Conservation (phyloP, 108 stramenopile species). For the Cyclostephanos invisitatus region DNA sequence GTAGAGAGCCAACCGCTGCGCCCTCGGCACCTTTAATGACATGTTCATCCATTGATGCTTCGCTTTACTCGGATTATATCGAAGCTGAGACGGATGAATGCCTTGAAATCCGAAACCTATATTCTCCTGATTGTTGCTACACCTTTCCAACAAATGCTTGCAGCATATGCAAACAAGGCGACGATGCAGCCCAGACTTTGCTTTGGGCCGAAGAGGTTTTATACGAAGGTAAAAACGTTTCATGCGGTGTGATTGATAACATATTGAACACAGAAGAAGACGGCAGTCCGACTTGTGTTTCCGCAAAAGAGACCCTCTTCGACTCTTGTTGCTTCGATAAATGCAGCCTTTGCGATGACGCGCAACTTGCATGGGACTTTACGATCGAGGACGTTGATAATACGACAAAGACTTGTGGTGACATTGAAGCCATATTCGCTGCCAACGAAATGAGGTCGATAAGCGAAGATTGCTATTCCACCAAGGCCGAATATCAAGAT, state of each 20-base stretch:
- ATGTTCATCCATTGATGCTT: conserved; percentile 45
- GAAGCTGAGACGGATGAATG: conserved; percentile 39
- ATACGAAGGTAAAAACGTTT: conserved; percentile 23
- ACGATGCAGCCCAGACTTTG: conserved; percentile 18
- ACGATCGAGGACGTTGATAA: conserved; percentile 24
- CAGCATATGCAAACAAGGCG: conserved; percentile 30
- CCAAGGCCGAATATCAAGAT: conserved; percentile 37
- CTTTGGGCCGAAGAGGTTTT: conserved; percentile 40
- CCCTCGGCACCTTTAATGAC: conserved; percentile 7
- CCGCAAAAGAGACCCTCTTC: conserved; percentile 26
- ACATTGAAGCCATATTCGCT: conserved; percentile 45
- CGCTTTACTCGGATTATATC: conserved; percentile 37
- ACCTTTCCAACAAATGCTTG: conserved; percentile 40
- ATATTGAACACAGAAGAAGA: conserved; percentile 40
- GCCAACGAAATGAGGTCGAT: conserved; percentile 27
- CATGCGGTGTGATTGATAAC: conserved; percentile 39
- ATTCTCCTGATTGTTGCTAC: conserved; percentile 41
- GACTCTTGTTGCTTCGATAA: conserved; percentile 48
- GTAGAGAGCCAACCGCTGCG: neutral
- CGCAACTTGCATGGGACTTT: conserved; percentile 48
- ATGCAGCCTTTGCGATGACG: conserved; percentile 39
- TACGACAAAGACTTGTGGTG: conserved; percentile 41
- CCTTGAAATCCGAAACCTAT: conserved; percentile 21
- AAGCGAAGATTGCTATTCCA: conserved; percentile 26
- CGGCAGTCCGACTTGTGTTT: conserved; percentile 23